Base-by-base conservation (phyloP, 2,329 filamentous ascomycete species). In the Fusarium equiseti region DNA sequence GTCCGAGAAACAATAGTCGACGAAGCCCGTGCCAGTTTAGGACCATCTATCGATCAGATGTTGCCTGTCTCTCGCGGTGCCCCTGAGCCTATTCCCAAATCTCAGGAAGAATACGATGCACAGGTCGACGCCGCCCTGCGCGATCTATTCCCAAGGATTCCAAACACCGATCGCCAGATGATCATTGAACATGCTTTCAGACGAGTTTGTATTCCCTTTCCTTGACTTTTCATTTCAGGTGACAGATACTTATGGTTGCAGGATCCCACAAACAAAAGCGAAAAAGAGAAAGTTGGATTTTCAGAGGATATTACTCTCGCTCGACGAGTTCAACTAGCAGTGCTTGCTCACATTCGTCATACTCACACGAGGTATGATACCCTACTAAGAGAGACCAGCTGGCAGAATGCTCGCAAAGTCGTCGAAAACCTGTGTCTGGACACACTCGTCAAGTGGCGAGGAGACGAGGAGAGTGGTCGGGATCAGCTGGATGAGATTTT, bases 371-470 rank as follows among this genome's bases (percentile, higher is more conserved):
- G 87, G 72, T 91, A 91, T 80, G 89, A 91, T 75, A 78, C 86
- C 61, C 81, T 91, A 20, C 80, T 91, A 18, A 85, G 78, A 73
- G 87, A 90, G 73, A 88, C 87, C 8, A 82, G 80, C 20, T 91
- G 88, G 83, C 80, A 83, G 53, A 88, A 88, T 74, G 88, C 89
- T 55, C 84, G 89, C 67, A 90, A 86, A 79, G 84, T 85, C 43
- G 88, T 91, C 46, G 88, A 91, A 72, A 79, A 83, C 32, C 80
- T 89, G 16, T 91, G 89, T 68, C 81, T 91, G 48, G 89, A 91
- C 71, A 83, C 89, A 56, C 86, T 91, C 77, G 86, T 91, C 83
- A 91, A 91, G 86, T 91, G 89, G 89, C 89, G 89, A 81, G 89
- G 89, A 59, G 89, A 91, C 72, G 89, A 91, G 77, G 89, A 91